Conservation (phyloP, 2,329 filamentous ascomycete species). For the Xylariaceae sp. region DNA sequence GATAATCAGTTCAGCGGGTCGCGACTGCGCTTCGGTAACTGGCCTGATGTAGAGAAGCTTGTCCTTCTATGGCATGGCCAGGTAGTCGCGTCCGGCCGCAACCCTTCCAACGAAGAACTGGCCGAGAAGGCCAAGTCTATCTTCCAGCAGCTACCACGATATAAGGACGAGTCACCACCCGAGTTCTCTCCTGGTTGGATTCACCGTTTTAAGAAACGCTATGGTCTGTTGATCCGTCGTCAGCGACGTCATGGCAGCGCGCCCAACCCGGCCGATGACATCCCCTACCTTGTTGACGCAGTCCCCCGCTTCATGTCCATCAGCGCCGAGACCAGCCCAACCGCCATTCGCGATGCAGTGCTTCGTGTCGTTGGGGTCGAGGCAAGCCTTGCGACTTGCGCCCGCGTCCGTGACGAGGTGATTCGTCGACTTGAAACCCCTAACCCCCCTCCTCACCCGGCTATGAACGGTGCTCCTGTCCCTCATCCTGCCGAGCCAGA, state of each 20-base stretch:
- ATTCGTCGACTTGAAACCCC: constrained; percentile 38
- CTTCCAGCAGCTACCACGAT: constrained; percentile 54
- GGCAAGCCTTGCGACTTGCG: constrained; percentile 48
- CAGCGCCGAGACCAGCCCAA: constrained; percentile 53
- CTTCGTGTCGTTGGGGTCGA: constrained; percentile 53
- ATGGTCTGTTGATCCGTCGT: constrained; percentile 53
- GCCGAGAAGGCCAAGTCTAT: constrained; percentile 59
- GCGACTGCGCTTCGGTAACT: constrained; percentile 58
- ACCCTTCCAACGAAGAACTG: constrained; percentile 59
- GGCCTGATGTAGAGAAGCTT: constrained; percentile 72
- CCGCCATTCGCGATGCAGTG: constrained; percentile 55
- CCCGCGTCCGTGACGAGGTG: constrained; percentile 55
- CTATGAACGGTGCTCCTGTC: constrained; percentile 14
- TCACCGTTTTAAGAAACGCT: constrained; percentile 61
- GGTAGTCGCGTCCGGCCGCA: constrained; percentile 46
- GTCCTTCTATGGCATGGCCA: constrained; percentile 64
- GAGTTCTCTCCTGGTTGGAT: constrained; percentile 63
- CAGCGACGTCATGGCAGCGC: constrained; percentile 49
- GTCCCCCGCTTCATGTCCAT: constrained; percentile 57
- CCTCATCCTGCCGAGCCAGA: constrained; percentile 20
- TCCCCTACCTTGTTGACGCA: constrained; percentile 57
- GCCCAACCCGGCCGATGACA: constrained; percentile 49
- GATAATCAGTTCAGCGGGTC: constrained; percentile 60
- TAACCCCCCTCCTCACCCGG: constrained; percentile 29
- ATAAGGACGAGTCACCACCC: constrained; percentile 55